Evolutionary conservation across 345 rosid species (phyloP), one percentile per base, ranked within the genome.

Genomic region (Citrus glauca): DNA sequence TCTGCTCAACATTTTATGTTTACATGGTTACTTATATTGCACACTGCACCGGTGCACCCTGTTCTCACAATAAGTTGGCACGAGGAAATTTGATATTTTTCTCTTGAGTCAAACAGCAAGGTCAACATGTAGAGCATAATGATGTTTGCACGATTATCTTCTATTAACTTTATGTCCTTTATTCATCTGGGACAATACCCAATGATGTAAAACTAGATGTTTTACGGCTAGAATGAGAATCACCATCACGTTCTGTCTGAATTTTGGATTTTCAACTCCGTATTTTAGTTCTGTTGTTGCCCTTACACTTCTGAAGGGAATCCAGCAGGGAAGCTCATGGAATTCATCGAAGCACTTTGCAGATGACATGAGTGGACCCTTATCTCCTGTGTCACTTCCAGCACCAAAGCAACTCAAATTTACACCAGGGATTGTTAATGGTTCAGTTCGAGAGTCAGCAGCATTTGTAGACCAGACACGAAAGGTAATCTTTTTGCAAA

Each of bases 391-490:
- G 78, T 88, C 90, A 66, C 88, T 90, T 71, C 95, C 92, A 61
- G 94, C 90, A 67, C 85, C 90, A 81, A 93, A 91, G 86, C 97
- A 90, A 79, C 86, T 89, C 53, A 93, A 93, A 83, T 89, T 84
- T 79, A 84, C 89, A 13, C 89, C 92, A 3, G 92, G 91, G 20
- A 70, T 81, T 69, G 89, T 80, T 50, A 92, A 90, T 77, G 84
- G 80, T 1, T 82, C 90, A 19, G 82, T 82, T 53, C 87, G 86
- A 81, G 90, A 90, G 72, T 80, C 92, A 67, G 87, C 84, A 62
- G 87, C 90, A 62, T 86, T 91, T 66, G 66, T 86, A 56, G 90
- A 91, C 76, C 89, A 82, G 81, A 84, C 82, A 65, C 78, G 89
- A 78, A 91, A 86, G 90, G 92, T 88, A 83, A 81, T 66, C 69